Conservation (phyloP, 2,329 filamentous ascomycete species). For the Venturia effusa region DNA sequence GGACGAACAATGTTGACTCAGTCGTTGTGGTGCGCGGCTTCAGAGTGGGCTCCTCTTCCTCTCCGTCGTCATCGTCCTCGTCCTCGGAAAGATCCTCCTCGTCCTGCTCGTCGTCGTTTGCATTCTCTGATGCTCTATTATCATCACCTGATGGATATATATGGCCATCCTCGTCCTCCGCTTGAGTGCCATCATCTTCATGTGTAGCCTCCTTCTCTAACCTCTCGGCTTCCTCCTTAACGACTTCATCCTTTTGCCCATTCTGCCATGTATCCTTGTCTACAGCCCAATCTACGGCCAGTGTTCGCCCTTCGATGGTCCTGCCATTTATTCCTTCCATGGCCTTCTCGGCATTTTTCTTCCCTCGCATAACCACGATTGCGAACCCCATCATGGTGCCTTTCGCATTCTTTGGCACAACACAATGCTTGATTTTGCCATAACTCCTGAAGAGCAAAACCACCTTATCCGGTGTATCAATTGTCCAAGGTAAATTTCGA, state of each 20-base stretch:
- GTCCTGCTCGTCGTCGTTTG: constrained; percentile 27
- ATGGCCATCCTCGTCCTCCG: constrained; percentile 29
- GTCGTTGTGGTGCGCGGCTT: constrained; percentile 9
- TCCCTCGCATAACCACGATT: constrained; percentile 79
- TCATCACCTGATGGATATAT: constrained; percentile 29
- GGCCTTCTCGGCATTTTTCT: constrained; percentile 84
- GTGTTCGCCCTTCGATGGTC: constrained; percentile 70
- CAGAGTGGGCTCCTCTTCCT: constrained; percentile 34
- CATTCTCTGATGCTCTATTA: constrained; percentile 13
- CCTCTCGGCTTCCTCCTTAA: constrained; percentile 23
- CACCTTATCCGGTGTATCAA: constrained; percentile 77
- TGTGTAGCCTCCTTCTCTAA: constrained; percentile 13
- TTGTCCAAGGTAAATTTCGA: constrained; percentile 89
- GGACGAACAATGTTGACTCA: constrained; percentile 70
- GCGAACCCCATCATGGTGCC: constrained; percentile 62
- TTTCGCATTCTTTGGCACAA: constrained; percentile 63
- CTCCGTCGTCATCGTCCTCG: constrained; percentile 25
- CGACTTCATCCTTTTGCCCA: constrained; percentile 28
- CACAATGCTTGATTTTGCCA: constrained; percentile 82
- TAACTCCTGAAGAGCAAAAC: constrained; percentile 71
- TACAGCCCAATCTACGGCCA: constrained; percentile 96
- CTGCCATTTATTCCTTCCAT: constrained; percentile 80
- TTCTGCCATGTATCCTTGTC: constrained; percentile 80
- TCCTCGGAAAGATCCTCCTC: constrained; percentile 35
- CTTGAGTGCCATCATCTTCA: constrained; percentile 33